Conservation (phyloP, 805 yeast species). For the Kuraishia piskuri region DNA sequence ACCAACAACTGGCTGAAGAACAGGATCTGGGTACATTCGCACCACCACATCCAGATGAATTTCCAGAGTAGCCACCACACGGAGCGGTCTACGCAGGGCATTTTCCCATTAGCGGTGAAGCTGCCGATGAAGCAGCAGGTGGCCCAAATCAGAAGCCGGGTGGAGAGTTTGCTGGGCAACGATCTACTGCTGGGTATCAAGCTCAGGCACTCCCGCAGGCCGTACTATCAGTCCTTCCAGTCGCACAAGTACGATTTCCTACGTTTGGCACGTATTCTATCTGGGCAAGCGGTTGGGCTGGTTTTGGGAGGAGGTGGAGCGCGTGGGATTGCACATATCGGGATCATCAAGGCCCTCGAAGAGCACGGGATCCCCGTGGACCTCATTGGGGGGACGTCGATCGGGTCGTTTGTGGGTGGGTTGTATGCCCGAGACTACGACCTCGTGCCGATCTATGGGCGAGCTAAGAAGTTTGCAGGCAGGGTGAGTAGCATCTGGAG, state of each 20-base stretch:
- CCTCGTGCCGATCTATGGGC: slow-evolving; percentile 81
- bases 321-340: slow-evolving; percentile 86
- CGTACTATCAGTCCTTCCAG: slow-evolving; percentile 24
- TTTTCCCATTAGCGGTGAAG: background rate
- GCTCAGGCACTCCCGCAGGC: background rate
- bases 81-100: background rate
- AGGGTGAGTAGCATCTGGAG: slow-evolving; percentile 85
- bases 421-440: slow-evolving; percentile 89
- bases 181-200: slow-evolving; percentile 14
- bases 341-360: slow-evolving; percentile 84
- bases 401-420: slow-evolving; percentile 95
- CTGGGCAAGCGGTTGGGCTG: slow-evolving; percentile 90
- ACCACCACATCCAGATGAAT: slow-evolving; percentile 82
- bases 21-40: slow-evolving; percentile 86
- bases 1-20: slow-evolving; percentile 79
- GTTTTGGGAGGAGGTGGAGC: slow-evolving; percentile 99
- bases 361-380: slow-evolving; percentile 92
- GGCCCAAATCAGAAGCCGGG: slow-evolving; percentile 5
- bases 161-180: slow-evolving; percentile 17
- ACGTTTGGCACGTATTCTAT: slow-evolving; percentile 78
- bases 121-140: slow-evolving; percentile 7
- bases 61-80: slow-evolving; percentile 8
- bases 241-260: slow-evolving; percentile 81
- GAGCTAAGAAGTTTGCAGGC: slow-evolving; percentile 79
- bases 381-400: slow-evolving; percentile 91